These are phyloP conservation scores for Rhizophora apiculata DNA, from an alignment of 345 rosid species.

Conservation along the genomic window DNA sequence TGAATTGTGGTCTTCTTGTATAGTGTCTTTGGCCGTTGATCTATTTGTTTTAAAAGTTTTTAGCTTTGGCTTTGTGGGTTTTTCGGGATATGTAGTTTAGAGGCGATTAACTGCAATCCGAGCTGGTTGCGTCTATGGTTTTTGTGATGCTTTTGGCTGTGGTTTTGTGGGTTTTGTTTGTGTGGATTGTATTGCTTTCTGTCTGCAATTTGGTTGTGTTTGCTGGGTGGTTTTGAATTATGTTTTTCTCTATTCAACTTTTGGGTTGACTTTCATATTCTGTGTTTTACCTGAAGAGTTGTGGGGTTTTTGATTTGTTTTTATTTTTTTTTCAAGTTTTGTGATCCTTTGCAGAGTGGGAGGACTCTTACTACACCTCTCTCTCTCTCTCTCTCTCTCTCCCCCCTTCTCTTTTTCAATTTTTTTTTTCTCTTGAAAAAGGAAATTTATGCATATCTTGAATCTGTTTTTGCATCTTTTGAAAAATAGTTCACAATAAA, in stretches of 20 bases:
- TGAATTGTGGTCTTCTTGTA: neutral
- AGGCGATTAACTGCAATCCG: slow-evolving; percentile 1
- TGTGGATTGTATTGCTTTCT: slow-evolving; percentile 12
- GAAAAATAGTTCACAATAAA: neutral
- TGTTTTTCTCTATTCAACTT: slow-evolving; percentile 5
- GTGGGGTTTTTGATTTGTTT: slow-evolving; percentile 16
- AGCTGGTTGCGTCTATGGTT: neutral
- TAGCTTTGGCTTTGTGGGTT: neutral
- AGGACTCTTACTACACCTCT: neutral
- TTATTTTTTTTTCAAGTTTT: neutral
- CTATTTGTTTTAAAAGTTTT: neutral
- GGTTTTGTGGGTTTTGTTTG: slow-evolving; percentile 6
- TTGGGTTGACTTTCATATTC: slow-evolving; percentile 36
- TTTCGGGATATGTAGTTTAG: neutral
- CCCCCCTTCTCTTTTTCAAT: neutral
- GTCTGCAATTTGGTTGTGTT: slow-evolving; percentile 17
- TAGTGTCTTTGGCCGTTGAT: slow-evolving; percentile 14
- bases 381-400: neutral
- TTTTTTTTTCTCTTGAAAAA: neutral
- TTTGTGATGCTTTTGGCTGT: slow-evolving; percentile 3
- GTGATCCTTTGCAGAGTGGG: neutral
- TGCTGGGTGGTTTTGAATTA: neutral
- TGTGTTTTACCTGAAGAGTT: slow-evolving; percentile 13
- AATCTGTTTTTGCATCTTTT: neutral
- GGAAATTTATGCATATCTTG: neutral